Evolutionary conservation across 2,329 filamentous ascomycete genomes (phyloP), one percentile per base, ranked within the genome.

Genomic region (Calonectria henricotiae): DNA sequence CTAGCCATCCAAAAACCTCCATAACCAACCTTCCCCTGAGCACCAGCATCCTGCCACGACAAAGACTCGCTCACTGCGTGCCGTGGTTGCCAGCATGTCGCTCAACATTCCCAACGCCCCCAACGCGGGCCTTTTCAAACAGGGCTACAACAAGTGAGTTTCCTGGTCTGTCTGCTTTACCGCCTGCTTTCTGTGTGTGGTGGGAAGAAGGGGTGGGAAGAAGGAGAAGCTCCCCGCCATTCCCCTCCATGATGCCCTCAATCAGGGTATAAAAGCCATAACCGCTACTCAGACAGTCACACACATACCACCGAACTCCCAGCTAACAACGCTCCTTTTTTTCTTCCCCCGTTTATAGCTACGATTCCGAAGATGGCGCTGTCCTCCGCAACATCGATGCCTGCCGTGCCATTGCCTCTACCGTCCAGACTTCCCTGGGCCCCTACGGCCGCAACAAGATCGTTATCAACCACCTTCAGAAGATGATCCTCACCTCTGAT

Each of bases 361-460:
- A 99, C 87, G 96, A 98, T 82, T 92, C 96, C 71, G 97, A 99
- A 91, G 96, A 99, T 93, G 96, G 96, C 82, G 97, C 96, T 77
- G 95, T 99, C 76, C 89, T 98, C 75, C 95, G 96, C 81, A 99
- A 99, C 85, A 98, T 99, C 85, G 97, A 99, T 82, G 96, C 97
- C 82, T 99, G 96, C 87, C 91, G 95, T 75, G 94, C 96, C 76
- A 98, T 99, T 84, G 92, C 96, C 69, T 94, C 93, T 79, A 99
- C 96, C 63, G 96, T 99, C 61, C 95, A 98, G 87, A 98, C 96
- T 68, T 98, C 96, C 54, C 90, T 99, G 41, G 97, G 96, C 63
- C 96, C 96, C 71, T 98, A 98, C 85, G 96, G 96, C 80, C 94
- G 96, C 85, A 99, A 99, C 89, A 99, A 99, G 88, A 95, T 99